Base-by-base conservation (phyloP, 768 basidiomycete genomes). In the Mycena rosella region DNA sequence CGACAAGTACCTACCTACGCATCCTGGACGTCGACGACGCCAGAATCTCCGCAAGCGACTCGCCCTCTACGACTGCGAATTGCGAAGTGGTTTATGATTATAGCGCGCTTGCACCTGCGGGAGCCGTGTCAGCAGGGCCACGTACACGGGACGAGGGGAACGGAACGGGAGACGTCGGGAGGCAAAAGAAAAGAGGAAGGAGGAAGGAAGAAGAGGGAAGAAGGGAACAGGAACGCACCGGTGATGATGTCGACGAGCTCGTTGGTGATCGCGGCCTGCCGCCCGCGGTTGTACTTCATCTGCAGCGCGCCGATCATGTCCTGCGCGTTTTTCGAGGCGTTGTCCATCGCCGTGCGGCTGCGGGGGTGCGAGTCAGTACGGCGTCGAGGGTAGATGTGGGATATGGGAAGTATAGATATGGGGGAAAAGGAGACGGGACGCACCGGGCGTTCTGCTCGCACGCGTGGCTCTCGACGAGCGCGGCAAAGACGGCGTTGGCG, bases 311-410 rank as follows among this genome's bases (percentile, higher is more conserved):
- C 81, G 76, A 98, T 96, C 96, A 98, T 97, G 81, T 96, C 96
- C 42, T 83, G 84, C 68, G 97, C 97, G 80, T 99, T 98, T 90
- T 99, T 99, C 70, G 96, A 96, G 54, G 96, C 96, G 77, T 96
- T 98, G 89, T 98, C 97, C 97, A 99, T 99, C 75, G 97, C 97
- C 73, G 96, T 98, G 72, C 96, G 92, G 79, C 96, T 90, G 57
- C 60, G 72, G 27, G 5, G 29, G 29, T 18, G 51, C 3, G n/a
- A 2, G 48, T 30, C 6, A 55, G 38, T 15, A 40, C 17, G 10
- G 14, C 7, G 38, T 4, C 5, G 38, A 13, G 7, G 38, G 38
- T 18, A 18, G 14, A n/a, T n/a, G n/a, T n/a, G n/a, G n/a, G n/a
- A n/a, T n/a, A n/a, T n/a, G n/a, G n/a, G n/a, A n/a, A n/a, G n/a